Evolutionary conservation across 805 yeast genomes (phyloP).

Genomic region (Brettanomyces nanus): DNA sequence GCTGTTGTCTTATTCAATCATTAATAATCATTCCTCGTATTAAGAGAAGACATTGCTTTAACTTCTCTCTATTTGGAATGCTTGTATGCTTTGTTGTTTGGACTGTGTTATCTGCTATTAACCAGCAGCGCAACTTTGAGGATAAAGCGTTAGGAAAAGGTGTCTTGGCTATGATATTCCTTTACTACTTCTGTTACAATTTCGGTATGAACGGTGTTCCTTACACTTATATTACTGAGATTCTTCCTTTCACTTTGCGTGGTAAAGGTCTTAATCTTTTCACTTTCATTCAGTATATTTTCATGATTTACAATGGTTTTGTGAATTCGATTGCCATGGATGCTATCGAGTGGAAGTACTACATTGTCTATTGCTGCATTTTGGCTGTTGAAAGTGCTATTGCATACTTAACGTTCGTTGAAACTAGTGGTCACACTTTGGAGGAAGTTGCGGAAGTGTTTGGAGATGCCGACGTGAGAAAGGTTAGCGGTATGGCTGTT

Average conservation of each 20-base stretch:
- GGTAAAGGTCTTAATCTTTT: constrained; percentile 15
- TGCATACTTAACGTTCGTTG: constrained; percentile 18
- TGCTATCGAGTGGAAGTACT: constrained; percentile 29
- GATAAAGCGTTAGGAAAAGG: constrained; percentile 21
- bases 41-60: constrained; percentile 11
- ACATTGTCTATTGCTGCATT: constrained; percentile 13
- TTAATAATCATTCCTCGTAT: constrained; percentile 12
- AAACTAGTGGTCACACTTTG: constrained; percentile 30
- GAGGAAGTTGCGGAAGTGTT: constrained; percentile 28
- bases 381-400: constrained; percentile 20
- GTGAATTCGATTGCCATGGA: constrained; percentile 30
- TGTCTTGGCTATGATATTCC: constrained; percentile 39
- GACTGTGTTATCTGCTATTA: constrained; percentile 2
- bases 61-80: constrained; percentile 12
- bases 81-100: constrained; percentile 12
- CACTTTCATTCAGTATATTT: constrained; percentile 7
- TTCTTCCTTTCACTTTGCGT: constrained; percentile 22
- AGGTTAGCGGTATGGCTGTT: constrained; percentile 1
- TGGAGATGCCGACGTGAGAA: constrained; percentile 5
- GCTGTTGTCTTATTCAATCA: constrained; percentile 15
- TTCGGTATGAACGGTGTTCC: constrained; percentile 39
- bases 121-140: constrained; percentile 1
- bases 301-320: constrained; percentile 26
- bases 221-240: constrained; percentile 37
- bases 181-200: constrained; percentile 35